Evolutionary conservation across 441 rosid genomes (phyloP).

Genomic region (Viola pubescens): DNA sequence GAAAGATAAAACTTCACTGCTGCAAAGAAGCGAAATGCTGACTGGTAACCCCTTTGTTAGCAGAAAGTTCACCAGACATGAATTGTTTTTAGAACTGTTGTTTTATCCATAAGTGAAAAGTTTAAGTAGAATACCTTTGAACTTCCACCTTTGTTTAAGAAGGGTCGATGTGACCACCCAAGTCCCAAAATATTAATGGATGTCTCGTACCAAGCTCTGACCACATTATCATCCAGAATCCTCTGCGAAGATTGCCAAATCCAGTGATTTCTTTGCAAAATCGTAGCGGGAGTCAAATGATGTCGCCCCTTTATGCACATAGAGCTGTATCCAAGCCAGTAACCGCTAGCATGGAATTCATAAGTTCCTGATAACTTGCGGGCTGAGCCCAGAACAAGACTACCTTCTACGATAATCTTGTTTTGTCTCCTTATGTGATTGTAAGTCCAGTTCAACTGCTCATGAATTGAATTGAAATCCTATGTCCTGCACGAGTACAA

Average conservation of each 20-base stretch:
- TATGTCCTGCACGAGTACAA: slow-evolving; percentile 48
- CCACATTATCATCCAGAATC: slow-evolving; percentile 47
- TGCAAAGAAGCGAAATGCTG: not conserved
- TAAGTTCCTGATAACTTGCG: slow-evolving; percentile 79
- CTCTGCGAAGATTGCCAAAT: slow-evolving; percentile 57
- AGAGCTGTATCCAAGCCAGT: slow-evolving; percentile 71
- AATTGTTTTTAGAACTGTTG: not conserved
- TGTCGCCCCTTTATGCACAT: slow-evolving; percentile 53
- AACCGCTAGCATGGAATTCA: slow-evolving; percentile 60
- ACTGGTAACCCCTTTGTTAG: not conserved
- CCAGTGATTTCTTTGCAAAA: slow-evolving; percentile 73
- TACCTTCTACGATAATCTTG: slow-evolving; percentile 65
- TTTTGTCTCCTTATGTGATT: slow-evolving; percentile 65
- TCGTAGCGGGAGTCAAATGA: slow-evolving; percentile 79
- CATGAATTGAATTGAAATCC: slow-evolving; percentile 90
- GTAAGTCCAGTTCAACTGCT: slow-evolving; percentile 79
- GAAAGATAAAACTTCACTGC: not conserved
- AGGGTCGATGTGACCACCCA: slow-evolving; percentile 71
- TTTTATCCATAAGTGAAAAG: not conserved
- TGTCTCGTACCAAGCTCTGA: slow-evolving; percentile 67
- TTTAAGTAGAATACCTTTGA: slow-evolving; percentile 46
- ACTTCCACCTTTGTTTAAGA: slow-evolving; percentile 28
- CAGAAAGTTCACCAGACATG: slow-evolving; percentile 1
- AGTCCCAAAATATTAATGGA: slow-evolving; percentile 50
- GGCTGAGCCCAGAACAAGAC: slow-evolving; percentile 48